Evolutionary conservation across 169 alveolate species (phyloP).

Genomic region (Cryptosporidium ubiquitum): DNA sequence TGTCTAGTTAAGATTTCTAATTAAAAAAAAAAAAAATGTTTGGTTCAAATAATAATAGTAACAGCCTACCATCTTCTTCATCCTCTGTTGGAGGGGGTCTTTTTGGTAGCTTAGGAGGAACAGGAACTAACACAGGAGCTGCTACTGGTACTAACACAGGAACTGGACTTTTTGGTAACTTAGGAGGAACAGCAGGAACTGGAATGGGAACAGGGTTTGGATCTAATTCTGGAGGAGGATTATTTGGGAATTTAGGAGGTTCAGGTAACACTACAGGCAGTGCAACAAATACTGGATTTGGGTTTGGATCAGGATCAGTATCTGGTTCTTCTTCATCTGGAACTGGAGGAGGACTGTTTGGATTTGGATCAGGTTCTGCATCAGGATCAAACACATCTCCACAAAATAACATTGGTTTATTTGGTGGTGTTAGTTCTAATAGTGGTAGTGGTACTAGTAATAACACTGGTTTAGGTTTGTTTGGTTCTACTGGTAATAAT

Average conservation of each 20-base stretch:
- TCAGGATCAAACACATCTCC: neutral
- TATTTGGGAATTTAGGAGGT: constrained; percentile 5
- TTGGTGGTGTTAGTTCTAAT: neutral
- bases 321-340: no score
- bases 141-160: neutral
- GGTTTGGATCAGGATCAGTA: neutral
- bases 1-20: neutral
- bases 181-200: neutral
- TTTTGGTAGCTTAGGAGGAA: constrained; percentile 7
- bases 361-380: constrained; percentile 3
- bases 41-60: neutral
- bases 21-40: neutral
- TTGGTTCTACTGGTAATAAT: constrained; percentile 1
- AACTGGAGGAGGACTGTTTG: neutral
- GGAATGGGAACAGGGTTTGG: constrained; percentile 2
- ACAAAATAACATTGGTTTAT: neutral
- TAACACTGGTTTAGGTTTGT: constrained; percentile 10
- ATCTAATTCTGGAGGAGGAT: neutral
- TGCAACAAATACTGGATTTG: neutral
- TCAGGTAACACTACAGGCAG: neutral
- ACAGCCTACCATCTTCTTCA: neutral
- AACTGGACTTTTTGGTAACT: constrained; percentile 8
- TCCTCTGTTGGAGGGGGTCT: neutral
- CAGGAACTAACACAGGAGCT: neutral
- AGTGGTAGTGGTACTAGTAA: neutral